A percentile compares a stretch with the other conserved stretches of the same genome.
These are phyloP conservation scores for Amanita rubescens DNA, from an alignment of 768 basidiomycete genomes.

Conservation along the genomic window DNA sequence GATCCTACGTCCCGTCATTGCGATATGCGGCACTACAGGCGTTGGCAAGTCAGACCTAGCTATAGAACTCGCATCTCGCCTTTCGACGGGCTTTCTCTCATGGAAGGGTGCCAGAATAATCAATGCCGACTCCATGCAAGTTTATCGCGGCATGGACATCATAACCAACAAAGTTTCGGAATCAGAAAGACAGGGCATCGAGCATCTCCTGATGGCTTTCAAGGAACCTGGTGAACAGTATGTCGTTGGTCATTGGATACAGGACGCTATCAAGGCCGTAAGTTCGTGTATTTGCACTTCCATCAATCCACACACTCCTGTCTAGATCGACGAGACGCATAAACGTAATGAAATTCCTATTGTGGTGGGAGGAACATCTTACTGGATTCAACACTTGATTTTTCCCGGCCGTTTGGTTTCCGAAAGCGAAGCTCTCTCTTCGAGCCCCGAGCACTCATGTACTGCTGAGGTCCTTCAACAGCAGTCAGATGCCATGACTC, in stretches of 20 bases:
- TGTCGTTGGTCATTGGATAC: conserved; percentile 81
- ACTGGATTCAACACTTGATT: conserved; percentile 95
- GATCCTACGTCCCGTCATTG: conserved; percentile 60
- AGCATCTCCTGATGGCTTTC: conserved; percentile 86
- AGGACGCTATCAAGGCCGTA: conserved; percentile 72
- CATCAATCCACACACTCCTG: conserved; percentile 1
- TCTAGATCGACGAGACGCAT: conserved; percentile 73
- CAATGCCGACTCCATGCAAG: conserved; percentile 98
- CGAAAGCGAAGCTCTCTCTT: conserved; percentile 14
- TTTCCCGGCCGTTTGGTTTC: conserved; percentile 69
- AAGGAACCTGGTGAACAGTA: conserved; percentile 85
- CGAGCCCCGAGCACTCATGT: conserved; percentile 1
- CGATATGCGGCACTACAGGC: conserved; percentile 90
- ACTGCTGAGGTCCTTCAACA: not conserved
- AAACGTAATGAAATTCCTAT: conserved; percentile 64
- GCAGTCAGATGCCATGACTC: conserved; percentile 30
- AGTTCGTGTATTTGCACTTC: conserved; percentile 21
- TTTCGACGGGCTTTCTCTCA: conserved; percentile 26
- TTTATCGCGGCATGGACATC: conserved; percentile 84
- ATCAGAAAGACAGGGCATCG: conserved; percentile 70
- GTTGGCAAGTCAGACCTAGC: conserved; percentile 94
- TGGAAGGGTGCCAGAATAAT: conserved; percentile 71
- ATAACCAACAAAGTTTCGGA: conserved; percentile 90
- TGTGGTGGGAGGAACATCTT: conserved; percentile 91
- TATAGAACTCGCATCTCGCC: conserved; percentile 71